A percentile compares a stretch with the other conserved stretches of the same genome.
phyloP scores from a whole-genome alignment of 2,329 filamentous ascomycete genomes.

The Corniculantispora saksenae region DNA sequence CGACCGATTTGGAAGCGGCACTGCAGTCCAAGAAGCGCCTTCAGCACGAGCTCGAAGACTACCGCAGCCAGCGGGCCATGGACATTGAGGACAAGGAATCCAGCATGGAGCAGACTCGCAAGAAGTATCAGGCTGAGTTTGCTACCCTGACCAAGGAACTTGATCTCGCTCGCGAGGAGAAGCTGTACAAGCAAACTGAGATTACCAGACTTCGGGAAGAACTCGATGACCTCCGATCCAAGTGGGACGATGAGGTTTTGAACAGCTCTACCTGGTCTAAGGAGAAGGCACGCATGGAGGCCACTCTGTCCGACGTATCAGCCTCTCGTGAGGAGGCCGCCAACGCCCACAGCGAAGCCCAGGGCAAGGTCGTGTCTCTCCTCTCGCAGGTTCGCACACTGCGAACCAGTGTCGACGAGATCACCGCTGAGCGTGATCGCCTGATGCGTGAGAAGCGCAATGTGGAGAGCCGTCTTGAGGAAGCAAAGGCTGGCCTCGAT shows the following conservation, averaged over 20 bases:
- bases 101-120: slow-evolving; percentile 93
- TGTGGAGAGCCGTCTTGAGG: slow-evolving; percentile 79
- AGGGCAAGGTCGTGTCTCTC: slow-evolving; percentile 86
- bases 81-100: slow-evolving; percentile 97
- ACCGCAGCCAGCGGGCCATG: slow-evolving; percentile 89
- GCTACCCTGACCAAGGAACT: slow-evolving; percentile 87
- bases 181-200: slow-evolving; percentile 81
- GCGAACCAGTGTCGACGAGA: slow-evolving; percentile 81
- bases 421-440: slow-evolving; percentile 80
- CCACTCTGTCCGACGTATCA: slow-evolving; percentile 83
- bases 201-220: slow-evolving; percentile 90
- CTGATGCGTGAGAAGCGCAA: slow-evolving; percentile 87
- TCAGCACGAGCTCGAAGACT: slow-evolving; percentile 96
- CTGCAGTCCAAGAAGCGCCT: slow-evolving; percentile 89
- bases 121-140: slow-evolving; percentile 96
- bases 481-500: slow-evolving; percentile 85
- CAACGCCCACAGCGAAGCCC: slow-evolving; percentile 90
- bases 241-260: slow-evolving; percentile 97
- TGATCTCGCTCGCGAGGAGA: slow-evolving; percentile 88
- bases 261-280: slow-evolving; percentile 99
- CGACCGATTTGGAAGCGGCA: slow-evolving; percentile 82
- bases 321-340: slow-evolving; percentile 93
- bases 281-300: slow-evolving; percentile 89
- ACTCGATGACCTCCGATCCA: slow-evolving; percentile 88
- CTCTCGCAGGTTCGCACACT: slow-evolving; percentile 86